Base-by-base conservation (phyloP, 495 filamentous ascomycete genomes). In the Glonium stellatum region DNA sequence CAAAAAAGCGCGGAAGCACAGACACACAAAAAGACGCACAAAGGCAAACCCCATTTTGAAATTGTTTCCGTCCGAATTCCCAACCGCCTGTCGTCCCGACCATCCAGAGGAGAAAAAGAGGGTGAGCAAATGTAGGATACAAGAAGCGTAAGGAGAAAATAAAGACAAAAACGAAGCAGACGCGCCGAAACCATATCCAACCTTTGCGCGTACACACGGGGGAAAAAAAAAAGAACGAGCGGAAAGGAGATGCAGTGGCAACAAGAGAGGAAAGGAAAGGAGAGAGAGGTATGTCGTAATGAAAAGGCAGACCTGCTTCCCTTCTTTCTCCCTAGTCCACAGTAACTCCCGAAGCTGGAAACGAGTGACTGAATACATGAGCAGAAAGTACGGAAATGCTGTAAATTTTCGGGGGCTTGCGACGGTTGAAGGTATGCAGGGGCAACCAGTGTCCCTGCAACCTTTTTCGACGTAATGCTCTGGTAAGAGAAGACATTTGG, bases 291-390 rank as follows among this genome's bases (percentile, higher is more conserved):
- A 57, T 15, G 51, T 66, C 63, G 59, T 66, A 48, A 66, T 59
- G 59, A 62, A 62, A 31, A 55, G 63, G 63, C 48, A 66, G 55
- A 46, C 63, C 63, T 53, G 63, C 63, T 62, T 55, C 63, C 63
- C 63, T 62, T 57, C 63, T 59, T 62, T 59, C 55, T 62, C 63
- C 62, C 63, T 37, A 50, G 59, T 41, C 50, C 55, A 52, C 48
- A 23, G 21, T 23, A 31, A 15, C 22, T 51, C 21, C 21, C 12
- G 31, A 51, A 23, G 18, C 48, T 44, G 49, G 57, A 31, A 35
- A 50, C 18, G 37, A 55, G 55, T 59, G 58, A 44, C 19, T 35
- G 39, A 55, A 60, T 27, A 52, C 35, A 31, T 49, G 48, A 31
- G 39, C 18, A 59, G n/a, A 23, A 52, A 31, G 6, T 31, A 31